Conservation (phyloP, 176 grass and related monocot genomes). For the Lolium perenne region DNA sequence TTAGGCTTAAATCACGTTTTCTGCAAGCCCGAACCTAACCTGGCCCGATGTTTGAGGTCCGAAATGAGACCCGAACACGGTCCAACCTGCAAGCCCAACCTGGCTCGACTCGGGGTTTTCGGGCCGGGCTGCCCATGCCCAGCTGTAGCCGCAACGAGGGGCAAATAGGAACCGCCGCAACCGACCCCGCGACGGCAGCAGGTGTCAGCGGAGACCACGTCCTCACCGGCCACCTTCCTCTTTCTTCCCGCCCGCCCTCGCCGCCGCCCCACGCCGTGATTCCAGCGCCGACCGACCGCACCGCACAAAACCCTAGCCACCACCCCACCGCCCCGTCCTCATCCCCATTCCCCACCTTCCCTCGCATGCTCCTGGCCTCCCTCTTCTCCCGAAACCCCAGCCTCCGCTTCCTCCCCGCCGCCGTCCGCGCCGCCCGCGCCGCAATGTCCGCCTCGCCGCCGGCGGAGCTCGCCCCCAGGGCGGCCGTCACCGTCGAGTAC, state of each 20-base stretch:
- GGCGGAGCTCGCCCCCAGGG: slow-evolving; percentile 39
- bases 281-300: slow-evolving; percentile 2
- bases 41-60: too few relatives aligned
- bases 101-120: too few relatives aligned
- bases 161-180: too few relatives aligned
- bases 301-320: slow-evolving; percentile 38
- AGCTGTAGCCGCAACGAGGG: too few relatives aligned
- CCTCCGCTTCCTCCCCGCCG: slow-evolving; percentile 23
- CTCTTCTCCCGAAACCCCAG: slow-evolving; percentile 24
- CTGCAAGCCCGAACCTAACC: too few relatives aligned
- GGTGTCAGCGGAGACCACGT: background rate
- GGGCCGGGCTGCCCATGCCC: too few relatives aligned
- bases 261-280: background rate
- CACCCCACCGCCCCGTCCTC: too few relatives aligned
- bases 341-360: background rate
- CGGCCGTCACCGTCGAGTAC: slow-evolving; percentile 63
- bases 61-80: too few relatives aligned
- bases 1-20: too few relatives aligned
- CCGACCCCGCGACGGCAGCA: background rate
- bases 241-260: slow-evolving; percentile 41
- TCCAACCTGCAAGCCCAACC: too few relatives aligned
- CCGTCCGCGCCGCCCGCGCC: slow-evolving; percentile 11
- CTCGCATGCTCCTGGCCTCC: slow-evolving; percentile 37
- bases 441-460: slow-evolving; percentile 33
- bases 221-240: slow-evolving; percentile 18